phyloP scores from a whole-genome alignment of 1,284 basidiomycete genomes.

The Leccinum fuscescens region DNA sequence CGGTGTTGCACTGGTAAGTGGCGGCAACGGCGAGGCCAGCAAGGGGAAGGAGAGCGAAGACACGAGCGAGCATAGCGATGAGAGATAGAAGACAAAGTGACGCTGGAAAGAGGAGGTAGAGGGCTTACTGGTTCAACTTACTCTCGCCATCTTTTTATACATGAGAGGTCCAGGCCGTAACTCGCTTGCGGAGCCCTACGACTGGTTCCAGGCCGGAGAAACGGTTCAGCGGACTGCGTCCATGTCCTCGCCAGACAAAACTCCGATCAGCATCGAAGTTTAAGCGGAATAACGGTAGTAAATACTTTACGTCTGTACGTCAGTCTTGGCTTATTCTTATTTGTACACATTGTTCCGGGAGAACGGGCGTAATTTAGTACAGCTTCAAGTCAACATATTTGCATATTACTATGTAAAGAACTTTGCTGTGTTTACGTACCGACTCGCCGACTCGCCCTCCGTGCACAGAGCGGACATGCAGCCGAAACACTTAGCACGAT shows the following conservation, averaged over 20 bases:
- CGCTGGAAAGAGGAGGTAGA: neutral
- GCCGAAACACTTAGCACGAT: neutral
- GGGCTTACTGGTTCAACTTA: neutral
- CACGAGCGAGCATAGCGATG: slow-evolving; percentile 12
- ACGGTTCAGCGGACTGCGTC: neutral
- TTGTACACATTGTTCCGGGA: neutral
- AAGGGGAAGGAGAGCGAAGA: neutral
- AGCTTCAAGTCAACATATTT: neutral
- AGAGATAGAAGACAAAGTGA: neutral
- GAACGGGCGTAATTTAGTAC: neutral
- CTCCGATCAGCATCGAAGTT: neutral
- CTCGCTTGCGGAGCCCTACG: neutral
- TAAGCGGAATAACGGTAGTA: neutral
- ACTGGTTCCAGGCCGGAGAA: neutral
- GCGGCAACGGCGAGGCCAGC: neutral
- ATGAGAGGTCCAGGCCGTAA: neutral
- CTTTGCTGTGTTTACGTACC: neutral
- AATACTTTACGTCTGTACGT: neutral
- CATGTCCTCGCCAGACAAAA: neutral
- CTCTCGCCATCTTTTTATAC: neutral
- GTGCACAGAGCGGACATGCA: neutral
- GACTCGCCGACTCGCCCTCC: neutral
- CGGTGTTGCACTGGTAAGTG: neutral
- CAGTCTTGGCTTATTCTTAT: neutral
- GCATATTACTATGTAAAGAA: too few relatives aligned